Evolutionary conservation across 2,329 filamentous ascomycete genomes (phyloP), one percentile per base, ranked within the genome.

Genomic region (Neofusicoccum sp.): DNA sequence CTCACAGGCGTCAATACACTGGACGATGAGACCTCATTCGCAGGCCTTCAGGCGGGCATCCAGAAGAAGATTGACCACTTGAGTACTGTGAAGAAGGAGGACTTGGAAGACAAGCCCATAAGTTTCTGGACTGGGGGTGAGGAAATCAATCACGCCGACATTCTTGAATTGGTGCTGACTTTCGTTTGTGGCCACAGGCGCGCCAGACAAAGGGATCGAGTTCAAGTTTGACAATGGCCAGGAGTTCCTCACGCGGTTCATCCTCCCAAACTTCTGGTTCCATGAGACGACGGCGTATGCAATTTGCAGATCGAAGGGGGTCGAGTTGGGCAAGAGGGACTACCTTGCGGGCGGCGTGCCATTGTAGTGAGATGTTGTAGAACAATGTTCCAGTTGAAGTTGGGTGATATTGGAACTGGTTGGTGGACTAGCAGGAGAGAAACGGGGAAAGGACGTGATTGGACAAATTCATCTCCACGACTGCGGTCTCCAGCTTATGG

Each of bases 221-320:
- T 78, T 81, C 16, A 74, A 7, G 9, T 38, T 26, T 11, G 5
- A 3, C 20, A 33, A 51, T 9, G 20, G 20, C 16, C 1, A 26
- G 31, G 38, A 36, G 20, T 38, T n/a, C 31, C 5, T 51, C 16
- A 36, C 73, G 40, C 73, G 73, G 3, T 85, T 80, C 69, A 77
- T 73, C 3, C 58, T 86, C 45, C 85, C 86, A 26, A 88, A 89
- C 67, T 72, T 88, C 66, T 87, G 79, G 75, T 90, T 89, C 73
- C 87, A 89, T 69, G 64, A 84, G 12, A 79, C 72, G 3, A 86
- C 79, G 12, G 78, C 83, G 8, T 89, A 89, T 74, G 77, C 72
- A 26, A 84, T 89, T 60, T 68, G 89, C 69, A 77, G 87, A 62
- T 81, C 79, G 67, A 80, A 85, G 73, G 87, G 86, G 1, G 83